Evolutionary conservation across 306 rosid genomes (phyloP), one percentile per base, ranked within the genome.

Genomic region (Prinsepia uniflora): DNA sequence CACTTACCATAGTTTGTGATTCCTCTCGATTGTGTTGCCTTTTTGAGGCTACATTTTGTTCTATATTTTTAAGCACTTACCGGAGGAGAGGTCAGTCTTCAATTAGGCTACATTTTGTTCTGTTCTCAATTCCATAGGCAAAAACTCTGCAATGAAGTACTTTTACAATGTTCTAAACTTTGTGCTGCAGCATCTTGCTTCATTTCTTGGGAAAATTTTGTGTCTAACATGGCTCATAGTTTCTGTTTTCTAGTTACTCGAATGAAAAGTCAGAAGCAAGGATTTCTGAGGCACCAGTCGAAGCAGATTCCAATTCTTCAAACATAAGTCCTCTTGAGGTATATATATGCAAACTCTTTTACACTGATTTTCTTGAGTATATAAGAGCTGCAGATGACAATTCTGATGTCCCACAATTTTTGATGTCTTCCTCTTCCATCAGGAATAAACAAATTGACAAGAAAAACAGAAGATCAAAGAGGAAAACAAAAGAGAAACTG

Each of bases 191-290:
- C 6, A 30, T 62, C 55, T 6, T 56, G n/a, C n/a, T n/a, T n/a
- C n/a, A n/a, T n/a, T n/a, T n/a, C n/a, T n/a, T 8, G 6, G 8
- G 34, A 48, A 22, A 44, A 6, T 39, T 81, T 15, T 12, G 7
- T 73, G 44, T 69, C 84, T 82, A 67, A 87, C 82, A 57, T 75
- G 52, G 36, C 46, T 11, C 12, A 68, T 60, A 13, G 53, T 71
- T 19, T 63, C 65, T 79, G 57, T 78, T 68, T 84, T 55, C 70
- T 61, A 94, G 99, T 43, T 94, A 91, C 84, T 89, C 97, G 40
- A 94, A 94, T 75, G 99, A 89, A 79, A 94, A 89, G 68, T 87
- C 95, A 52, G 96, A 91, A 79, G 88, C 89, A 65, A 90, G 95
- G 74, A 82, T 78, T 64, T 74, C 84, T 9, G 90, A 88, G 54